A percentile compares a stretch with the other conserved stretches of the same genome.
Conservation (phyloP, 768 basidiomycete species). For the Xerocomellus dryophilus region DNA sequence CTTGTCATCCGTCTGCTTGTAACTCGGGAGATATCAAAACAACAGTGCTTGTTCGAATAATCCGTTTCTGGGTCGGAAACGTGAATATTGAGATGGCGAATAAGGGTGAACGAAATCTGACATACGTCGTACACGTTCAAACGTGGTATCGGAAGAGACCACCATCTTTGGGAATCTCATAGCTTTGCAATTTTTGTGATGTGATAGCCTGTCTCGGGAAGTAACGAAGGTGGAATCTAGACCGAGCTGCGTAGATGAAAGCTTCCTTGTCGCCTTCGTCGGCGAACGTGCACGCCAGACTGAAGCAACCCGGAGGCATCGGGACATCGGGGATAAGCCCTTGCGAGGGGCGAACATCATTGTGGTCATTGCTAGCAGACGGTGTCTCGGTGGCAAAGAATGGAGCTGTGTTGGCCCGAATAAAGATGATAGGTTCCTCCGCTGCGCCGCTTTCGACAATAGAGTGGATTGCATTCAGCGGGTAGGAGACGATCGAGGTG, state of each 20-base stretch:
- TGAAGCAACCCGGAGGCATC: conserved; percentile 30
- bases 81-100: too few species aligned
- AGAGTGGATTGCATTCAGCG: conserved; percentile 16
- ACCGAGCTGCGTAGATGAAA: conserved; percentile 26
- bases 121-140: too few species aligned
- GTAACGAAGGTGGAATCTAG: conserved; percentile 21
- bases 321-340: conserved; percentile 26
- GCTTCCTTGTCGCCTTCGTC: conserved; percentile 24
- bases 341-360: conserved; percentile 19
- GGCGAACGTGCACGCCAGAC: conserved; percentile 30
- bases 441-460: conserved; percentile 16
- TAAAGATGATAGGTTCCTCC: conserved; percentile 25
- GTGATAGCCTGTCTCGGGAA: conserved; percentile 4
- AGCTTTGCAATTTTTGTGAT: too few species aligned
- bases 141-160: not conserved
- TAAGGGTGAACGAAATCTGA: too few species aligned
- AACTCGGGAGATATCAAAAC: too few species aligned
- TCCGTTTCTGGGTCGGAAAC: too few species aligned
- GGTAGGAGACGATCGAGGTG: conserved; percentile 22
- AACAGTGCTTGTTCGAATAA: too few species aligned
- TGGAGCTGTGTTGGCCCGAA: conserved; percentile 34
- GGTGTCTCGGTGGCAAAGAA: conserved; percentile 15
- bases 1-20: too few species aligned
- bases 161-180: too few species aligned
- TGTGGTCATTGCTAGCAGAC: not conserved